Evolutionary conservation across 495 filamentous ascomycete genomes (phyloP).

Genomic region (Stereocaulon alpinum): DNA sequence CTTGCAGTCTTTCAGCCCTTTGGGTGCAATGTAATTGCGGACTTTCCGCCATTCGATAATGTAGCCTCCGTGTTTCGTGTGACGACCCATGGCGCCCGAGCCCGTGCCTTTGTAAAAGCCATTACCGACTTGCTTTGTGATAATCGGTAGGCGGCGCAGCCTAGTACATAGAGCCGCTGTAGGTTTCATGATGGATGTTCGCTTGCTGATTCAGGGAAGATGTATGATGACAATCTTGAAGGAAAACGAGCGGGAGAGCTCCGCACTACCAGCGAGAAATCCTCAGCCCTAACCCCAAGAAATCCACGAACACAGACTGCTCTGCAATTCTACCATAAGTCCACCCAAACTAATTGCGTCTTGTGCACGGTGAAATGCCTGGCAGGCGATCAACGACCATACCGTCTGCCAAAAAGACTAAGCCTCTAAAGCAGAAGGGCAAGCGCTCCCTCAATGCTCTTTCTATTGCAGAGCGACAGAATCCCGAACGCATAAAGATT

Average conservation of each 20-base stretch:
- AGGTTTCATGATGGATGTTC: constrained; percentile 37
- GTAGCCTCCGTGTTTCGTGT: constrained; percentile 79
- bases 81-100: constrained; percentile 72
- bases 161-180: constrained; percentile 56
- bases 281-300: too few relatives aligned
- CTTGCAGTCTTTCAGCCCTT: constrained; percentile 56
- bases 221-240: background rate
- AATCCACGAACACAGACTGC: too few relatives aligned
- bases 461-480: constrained; percentile 62
- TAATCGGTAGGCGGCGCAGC: constrained; percentile 61
- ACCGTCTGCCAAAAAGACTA: constrained; percentile 32
- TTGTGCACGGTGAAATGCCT: constrained; percentile 43
- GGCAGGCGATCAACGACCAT: constrained; percentile 53
- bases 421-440: constrained; percentile 37
- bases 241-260: background rate
- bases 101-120: constrained; percentile 96
- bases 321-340: background rate
- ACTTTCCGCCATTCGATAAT: constrained; percentile 75
- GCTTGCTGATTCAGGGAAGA: background rate
- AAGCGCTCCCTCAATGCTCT: constrained; percentile 70
- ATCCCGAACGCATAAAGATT: constrained; percentile 40
- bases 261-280: background rate
- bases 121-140: constrained; percentile 84
- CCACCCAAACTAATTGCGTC: too few relatives aligned
- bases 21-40: constrained; percentile 77